phyloP scores from a whole-genome alignment of 768 basidiomycete species.

The Trametopsis cervina region DNA sequence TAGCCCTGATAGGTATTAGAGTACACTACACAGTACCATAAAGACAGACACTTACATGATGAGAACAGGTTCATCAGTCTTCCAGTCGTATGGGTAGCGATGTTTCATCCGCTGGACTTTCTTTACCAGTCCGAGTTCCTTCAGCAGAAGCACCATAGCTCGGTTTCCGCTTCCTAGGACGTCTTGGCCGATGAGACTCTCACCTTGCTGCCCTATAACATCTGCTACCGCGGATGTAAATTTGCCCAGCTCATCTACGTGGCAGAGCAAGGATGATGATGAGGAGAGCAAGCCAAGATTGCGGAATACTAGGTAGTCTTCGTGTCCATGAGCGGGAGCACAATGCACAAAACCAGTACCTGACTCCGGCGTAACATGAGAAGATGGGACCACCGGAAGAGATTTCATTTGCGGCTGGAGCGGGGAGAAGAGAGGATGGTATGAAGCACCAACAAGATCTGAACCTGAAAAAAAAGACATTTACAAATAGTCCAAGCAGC shows the following conservation, averaged over 20 bases:
- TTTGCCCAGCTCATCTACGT: slow-evolving; percentile 72
- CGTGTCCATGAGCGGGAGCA: slow-evolving; percentile 90
- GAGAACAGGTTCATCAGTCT: slow-evolving; percentile 88
- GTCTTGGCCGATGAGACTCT: slow-evolving; percentile 53
- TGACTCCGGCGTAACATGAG: slow-evolving; percentile 79
- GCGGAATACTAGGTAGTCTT: slow-evolving; percentile 83
- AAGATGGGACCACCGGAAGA: slow-evolving; percentile 49
- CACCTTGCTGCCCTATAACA: slow-evolving; percentile 46
- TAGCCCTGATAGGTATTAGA: slow-evolving; percentile 50
- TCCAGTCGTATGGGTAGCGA: slow-evolving; percentile 96
- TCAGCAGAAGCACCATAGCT: slow-evolving; percentile 57
- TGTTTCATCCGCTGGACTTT: slow-evolving; percentile 72
- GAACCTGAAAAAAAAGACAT: slow-evolving; percentile 25
- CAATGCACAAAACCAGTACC: slow-evolving; percentile 95
- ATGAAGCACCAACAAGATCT: slow-evolving; percentile 53
- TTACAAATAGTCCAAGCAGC: too few species aligned
- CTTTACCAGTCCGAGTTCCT: slow-evolving; percentile 46
- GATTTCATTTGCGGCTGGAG: background rate
- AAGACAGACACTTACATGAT: slow-evolving; percentile 53
- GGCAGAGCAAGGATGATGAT: slow-evolving; percentile 41
- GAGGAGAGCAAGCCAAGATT: slow-evolving; percentile 40
- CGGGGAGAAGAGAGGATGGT: slow-evolving; percentile 51
- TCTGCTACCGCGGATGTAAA: slow-evolving; percentile 56
- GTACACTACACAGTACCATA: background rate
- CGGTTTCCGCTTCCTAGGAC: slow-evolving; percentile 71